Base-by-base conservation (phyloP, 169 alveolate species). In the Eimeria acervulina region DNA sequence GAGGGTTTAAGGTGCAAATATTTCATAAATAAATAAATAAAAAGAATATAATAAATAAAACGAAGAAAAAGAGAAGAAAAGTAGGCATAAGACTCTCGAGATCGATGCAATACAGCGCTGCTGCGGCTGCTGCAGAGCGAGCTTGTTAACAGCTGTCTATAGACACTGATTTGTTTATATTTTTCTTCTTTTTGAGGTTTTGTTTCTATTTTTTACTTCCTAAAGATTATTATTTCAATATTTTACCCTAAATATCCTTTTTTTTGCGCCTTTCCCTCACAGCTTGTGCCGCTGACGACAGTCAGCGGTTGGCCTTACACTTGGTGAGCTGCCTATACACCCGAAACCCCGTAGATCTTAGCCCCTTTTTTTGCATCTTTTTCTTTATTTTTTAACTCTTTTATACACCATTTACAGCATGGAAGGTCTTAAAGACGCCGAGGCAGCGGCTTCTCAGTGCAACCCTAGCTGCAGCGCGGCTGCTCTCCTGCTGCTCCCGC, bases 121-220 rank as follows among this genome's bases (percentile, higher is more conserved):
- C 74, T 5, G 74, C n/a, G 74, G 74, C n/a, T 3, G 74, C 74
- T 63, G 74, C 74, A 23, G 26, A 4, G 5, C 74, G 8, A 21
- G n/a, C n/a, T n/a, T n/a, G n/a, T n/a, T n/a, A n/a, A n/a, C n/a
- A 63, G 74, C 74, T 63, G 74, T 63, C 74, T 63, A 63, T 63
- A 63, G 28, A 63, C 74, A 6, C n/a, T 21, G 15, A 63, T 17
- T 8, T 17, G 74, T n/a, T 4, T 63, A 23, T 17, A 8, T 63
- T n/a, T 6, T 63, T 5, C 31, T 63, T 7, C 55, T 47, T 47
- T 47, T 47, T 47, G 19, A 47, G n/a, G n/a, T 47, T 12, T 47
- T 47, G 5, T 63, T 63, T 6, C 36, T 21, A 10, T 63, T 63
- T 63, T 63, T n/a, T n/a, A 63, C 74, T 63, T 63, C 74, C 26